Base-by-base conservation (phyloP, 2,329 filamentous ascomycete genomes). In the Phoma herbarum region DNA sequence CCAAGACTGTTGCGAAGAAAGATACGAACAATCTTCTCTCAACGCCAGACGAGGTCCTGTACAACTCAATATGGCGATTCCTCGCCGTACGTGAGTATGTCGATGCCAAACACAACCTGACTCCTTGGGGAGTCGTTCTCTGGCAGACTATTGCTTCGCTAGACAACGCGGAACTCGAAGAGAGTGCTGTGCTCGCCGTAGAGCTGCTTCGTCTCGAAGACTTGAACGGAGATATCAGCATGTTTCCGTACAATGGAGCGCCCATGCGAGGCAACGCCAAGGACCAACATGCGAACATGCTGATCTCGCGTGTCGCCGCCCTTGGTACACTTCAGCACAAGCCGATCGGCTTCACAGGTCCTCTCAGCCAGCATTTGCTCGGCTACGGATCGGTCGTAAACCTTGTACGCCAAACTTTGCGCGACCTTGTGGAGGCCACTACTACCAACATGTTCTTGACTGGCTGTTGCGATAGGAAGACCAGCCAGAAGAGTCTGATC, bases 341-440 rank as follows among this genome's bases (percentile, higher is more conserved):
- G 67, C 84, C 86, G 3, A 93, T 94, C 67, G 95, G 95, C 28
- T 99, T 97, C 78, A 97, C 94, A 2, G 95, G 95, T 0, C 94
- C 95, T 1, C 84, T 99, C 1, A 97, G 93, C 82, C 90, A 95
- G 77, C 93, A 94, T 66, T 83, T 97, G 51, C 84, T 99, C 41
- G 89, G 88, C 25, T 99, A 93, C 81, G 90, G 92, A 60, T 93
- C 92, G 1, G 83, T 98, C 57, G 88, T 92, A 39, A 89, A 89
- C 2, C 87, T 91, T 39, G 88, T 97, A 23, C 90, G 93, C 37
- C 87, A 90, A 63, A 87, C 88, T 31, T 84, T 96, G 63, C 87
- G 95, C 46, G 93, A 96, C 74, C 80, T 98, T 33, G 81, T 95
- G 14, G 95, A 99, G 78, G 90, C 92, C 41, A 86, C 94, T 62